Conservation (phyloP, 495 filamentous ascomycete genomes). For the Annulohypoxylon stygium region DNA sequence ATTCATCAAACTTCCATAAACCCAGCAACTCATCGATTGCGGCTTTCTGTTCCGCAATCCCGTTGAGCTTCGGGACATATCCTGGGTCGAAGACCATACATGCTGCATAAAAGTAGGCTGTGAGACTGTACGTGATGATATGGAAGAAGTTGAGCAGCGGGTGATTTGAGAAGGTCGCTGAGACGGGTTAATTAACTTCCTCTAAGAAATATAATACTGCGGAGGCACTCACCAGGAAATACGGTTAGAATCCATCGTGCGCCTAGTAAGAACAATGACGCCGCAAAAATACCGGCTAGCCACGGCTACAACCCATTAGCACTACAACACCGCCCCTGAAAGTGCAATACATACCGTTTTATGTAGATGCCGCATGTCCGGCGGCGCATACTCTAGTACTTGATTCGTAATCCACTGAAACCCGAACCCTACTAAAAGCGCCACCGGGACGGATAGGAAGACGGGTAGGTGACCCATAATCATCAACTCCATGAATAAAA, state of each 20-base stretch:
- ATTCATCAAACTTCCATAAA: slow-evolving; percentile 90
- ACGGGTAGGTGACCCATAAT: slow-evolving; percentile 81
- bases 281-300: slow-evolving; percentile 93
- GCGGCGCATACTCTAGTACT: slow-evolving; percentile 80
- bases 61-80: slow-evolving; percentile 91
- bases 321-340: not conserved
- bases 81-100: slow-evolving; percentile 92
- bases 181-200: slow-evolving; percentile 32
- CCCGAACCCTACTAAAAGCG: slow-evolving; percentile 71
- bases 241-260: slow-evolving; percentile 79
- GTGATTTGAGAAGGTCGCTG: slow-evolving; percentile 73
- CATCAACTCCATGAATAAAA: slow-evolving; percentile 76
- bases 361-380: slow-evolving; percentile 88
- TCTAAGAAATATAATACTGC: not conserved
- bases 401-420: slow-evolving; percentile 85
- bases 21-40: slow-evolving; percentile 86
- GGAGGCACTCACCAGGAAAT: slow-evolving; percentile 64
- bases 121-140: slow-evolving; percentile 70
- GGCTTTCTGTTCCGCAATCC: slow-evolving; percentile 86
- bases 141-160: slow-evolving; percentile 84
- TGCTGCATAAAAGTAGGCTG: slow-evolving; percentile 85
- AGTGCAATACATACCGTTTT: slow-evolving; percentile 74
- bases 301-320: slow-evolving; percentile 72
- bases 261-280: slow-evolving; percentile 84
- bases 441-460: slow-evolving; percentile 79